Evolutionary conservation across 208 protist species (phyloP), one percentile per base, ranked within the genome.

Genomic region (Crithidia bombi): DNA sequence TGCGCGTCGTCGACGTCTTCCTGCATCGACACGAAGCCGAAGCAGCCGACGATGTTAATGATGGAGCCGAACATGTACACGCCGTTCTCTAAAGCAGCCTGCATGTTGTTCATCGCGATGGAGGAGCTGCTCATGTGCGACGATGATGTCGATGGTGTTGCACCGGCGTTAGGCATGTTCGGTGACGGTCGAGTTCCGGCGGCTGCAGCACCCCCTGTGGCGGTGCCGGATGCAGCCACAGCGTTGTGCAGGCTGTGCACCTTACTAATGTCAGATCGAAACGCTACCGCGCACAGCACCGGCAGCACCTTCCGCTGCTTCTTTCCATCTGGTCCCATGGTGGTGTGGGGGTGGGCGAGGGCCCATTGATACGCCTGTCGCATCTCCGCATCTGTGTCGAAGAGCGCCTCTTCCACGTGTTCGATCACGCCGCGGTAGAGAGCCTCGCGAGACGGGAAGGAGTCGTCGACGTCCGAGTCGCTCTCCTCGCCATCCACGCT

Each of bases 351-450:
- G 57, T 87, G 69, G n/a, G 67, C 64, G 9, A 69, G 65, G 9
- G 69, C 51, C 56, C 67, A 68, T 51, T 78, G 51, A n/a, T 83
- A 83, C 36, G 86, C 86, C 44, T 82, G 75, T 7, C 83, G 76
- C 90, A 95, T 95, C 72, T 95, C 85, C 43, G 78, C 85, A 46
- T 95, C 87, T 0, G 90, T 95, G 72, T 95, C 87, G 57, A 92
- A 95, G 35, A 95, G 83, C 30, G 56, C 72, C 70, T 92, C 86
- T 72, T 95, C 86, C 30, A 91, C 65, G 49, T 79, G 85, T 28
- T 95, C 90, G 33, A 95, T 81, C 7, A 95, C 81, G 21, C 86
- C 86, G 35, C 65, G 74, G 69, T 95, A 95, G 26, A 95, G 81
- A 2, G 79, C 81, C 72, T 92, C 87, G 21, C 86, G 86, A 2